phyloP scores from a whole-genome alignment of 2,329 filamentous ascomycete genomes.

The Helotiales sp. region DNA sequence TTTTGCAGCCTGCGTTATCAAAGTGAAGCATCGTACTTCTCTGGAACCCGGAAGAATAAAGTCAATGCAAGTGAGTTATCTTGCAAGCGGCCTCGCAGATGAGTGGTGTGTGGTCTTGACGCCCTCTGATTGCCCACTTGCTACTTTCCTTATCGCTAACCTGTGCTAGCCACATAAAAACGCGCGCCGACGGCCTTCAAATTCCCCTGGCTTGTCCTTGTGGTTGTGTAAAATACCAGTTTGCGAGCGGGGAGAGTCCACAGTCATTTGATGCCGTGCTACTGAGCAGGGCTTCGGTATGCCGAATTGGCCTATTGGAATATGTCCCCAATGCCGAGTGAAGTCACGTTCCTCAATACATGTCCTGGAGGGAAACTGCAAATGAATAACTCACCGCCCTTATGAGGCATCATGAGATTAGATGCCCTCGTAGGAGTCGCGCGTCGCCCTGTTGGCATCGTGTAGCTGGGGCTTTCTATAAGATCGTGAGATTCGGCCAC shows the following conservation, averaged over 20 bases:
- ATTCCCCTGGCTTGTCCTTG: neutral
- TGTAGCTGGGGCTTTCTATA: conserved; percentile 1
- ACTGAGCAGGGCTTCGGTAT: conserved; percentile 3
- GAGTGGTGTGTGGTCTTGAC: neutral
- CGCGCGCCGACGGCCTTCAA: neutral
- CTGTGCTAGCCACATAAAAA: neutral
- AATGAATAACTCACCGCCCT: conserved; percentile 1
- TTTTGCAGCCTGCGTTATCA: neutral
- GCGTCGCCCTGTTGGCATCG: neutral
- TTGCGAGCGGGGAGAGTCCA: neutral
- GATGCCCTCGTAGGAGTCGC: neutral
- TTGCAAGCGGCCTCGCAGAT: neutral
- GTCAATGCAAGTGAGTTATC: neutral
- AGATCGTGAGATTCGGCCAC: neutral
- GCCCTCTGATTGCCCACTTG: neutral
- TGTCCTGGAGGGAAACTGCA: neutral
- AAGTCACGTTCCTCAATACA: neutral
- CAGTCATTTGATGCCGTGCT: conserved; percentile 7
- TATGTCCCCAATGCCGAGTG: neutral
- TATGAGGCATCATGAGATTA: neutral
- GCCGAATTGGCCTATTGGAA: conserved; percentile 1
- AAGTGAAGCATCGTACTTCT: neutral
- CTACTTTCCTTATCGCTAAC: neutral
- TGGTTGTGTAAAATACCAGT: neutral
- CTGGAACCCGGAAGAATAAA: neutral